Evolutionary conservation across 2,329 filamentous ascomycete species (phyloP).

Genomic region (Acrodontium crateriforme): DNA sequence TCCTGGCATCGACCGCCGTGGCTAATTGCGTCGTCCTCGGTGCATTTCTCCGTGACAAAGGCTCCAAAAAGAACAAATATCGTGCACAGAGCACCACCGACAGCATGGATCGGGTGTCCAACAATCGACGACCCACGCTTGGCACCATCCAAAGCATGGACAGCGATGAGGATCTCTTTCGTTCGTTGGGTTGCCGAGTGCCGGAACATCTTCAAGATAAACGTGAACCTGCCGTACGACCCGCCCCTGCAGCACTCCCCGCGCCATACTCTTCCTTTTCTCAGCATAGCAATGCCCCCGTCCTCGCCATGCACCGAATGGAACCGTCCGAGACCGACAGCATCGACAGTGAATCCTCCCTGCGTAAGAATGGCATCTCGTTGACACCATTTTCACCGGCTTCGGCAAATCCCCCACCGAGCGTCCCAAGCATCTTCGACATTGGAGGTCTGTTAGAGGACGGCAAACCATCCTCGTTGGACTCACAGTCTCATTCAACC

Average conservation of each 20-base stretch:
- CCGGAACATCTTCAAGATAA: slow-evolving; percentile 32
- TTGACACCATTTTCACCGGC: too few species aligned
- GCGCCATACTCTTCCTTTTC: slow-evolving; percentile 12
- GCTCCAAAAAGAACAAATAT: slow-evolving; percentile 79
- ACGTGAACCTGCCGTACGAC: slow-evolving; percentile 18
- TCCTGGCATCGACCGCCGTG: slow-evolving; percentile 73
- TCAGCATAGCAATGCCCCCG: neutral
- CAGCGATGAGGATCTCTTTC: slow-evolving; percentile 81
- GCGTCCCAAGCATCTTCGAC: slow-evolving; percentile 42
- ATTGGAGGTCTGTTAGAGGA: slow-evolving; percentile 61
- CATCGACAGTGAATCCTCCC: slow-evolving; percentile 9
- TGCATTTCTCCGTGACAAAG: slow-evolving; percentile 81
- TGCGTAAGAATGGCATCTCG: too few species aligned
- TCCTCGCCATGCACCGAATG: too few species aligned
- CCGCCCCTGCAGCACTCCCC: slow-evolving; percentile 27
- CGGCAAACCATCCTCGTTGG: slow-evolving; percentile 21
- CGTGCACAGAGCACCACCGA: slow-evolving; percentile 42
- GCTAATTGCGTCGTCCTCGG: slow-evolving; percentile 84
- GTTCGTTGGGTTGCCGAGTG: slow-evolving; percentile 58
- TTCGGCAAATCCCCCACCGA: slow-evolving; percentile 6
- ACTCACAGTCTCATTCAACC: slow-evolving; percentile 27
- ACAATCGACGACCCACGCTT: slow-evolving; percentile 47
- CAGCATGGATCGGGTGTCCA: slow-evolving; percentile 38
- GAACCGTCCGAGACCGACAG: too few species aligned
- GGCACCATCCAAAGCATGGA: slow-evolving; percentile 58